phyloP scores from a whole-genome alignment of 805 yeast genomes.

The Saturnispora quitensis region DNA sequence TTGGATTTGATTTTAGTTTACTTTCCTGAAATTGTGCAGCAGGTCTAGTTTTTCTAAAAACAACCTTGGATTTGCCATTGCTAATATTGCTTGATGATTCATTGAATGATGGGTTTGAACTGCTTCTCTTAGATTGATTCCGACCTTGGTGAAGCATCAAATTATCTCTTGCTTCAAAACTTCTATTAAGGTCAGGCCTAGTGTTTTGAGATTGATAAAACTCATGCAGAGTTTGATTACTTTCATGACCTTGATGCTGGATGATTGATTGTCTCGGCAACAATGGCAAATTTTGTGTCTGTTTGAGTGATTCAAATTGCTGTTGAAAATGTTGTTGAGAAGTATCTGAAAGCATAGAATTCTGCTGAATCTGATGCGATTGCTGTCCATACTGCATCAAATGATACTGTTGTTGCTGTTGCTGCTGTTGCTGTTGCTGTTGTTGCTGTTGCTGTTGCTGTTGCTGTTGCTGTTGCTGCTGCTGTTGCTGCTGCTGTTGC shows the following conservation, averaged over 20 bases:
- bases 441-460: not conserved
- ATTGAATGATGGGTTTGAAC: not conserved
- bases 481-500: not conserved
- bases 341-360: no score
- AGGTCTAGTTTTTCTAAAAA: not conserved
- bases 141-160: not conserved
- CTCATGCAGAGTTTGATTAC: not conserved
- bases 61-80: not conserved
- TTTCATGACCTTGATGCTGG: not conserved
- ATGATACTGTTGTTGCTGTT: not conserved
- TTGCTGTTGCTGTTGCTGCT: not conserved
- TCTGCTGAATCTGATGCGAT: not conserved
- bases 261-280: not conserved
- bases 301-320: not conserved
- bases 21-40: not conserved
- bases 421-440: not conserved
- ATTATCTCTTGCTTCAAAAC: not conserved
- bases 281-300: not conserved
- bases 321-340: not conserved
- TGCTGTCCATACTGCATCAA: not conserved
- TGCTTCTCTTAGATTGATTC: not conserved
- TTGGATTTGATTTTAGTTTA: not conserved
- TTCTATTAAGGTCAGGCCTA: not conserved
- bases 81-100: not conserved
- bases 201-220: not conserved